Conservation (phyloP, 805 yeast species). For the Kodamaea kaohsiungensis region DNA sequence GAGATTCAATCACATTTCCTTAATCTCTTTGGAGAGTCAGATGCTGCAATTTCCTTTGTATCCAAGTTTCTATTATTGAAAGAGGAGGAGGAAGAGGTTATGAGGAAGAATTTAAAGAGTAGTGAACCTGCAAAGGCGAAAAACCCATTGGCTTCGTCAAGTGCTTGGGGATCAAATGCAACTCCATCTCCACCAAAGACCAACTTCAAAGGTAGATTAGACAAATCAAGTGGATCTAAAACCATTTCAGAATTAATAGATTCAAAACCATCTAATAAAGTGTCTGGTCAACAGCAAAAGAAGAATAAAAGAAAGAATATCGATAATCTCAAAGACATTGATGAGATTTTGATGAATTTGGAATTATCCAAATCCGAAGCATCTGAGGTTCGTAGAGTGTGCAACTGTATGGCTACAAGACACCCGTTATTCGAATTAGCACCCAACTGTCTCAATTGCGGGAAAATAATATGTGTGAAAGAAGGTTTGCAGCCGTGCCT, state of each 20-base stretch:
- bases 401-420: slow-evolving; percentile 83
- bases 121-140: slow-evolving; percentile 5
- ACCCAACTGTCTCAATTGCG: slow-evolving; percentile 93
- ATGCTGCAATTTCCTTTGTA: slow-evolving; percentile 50
- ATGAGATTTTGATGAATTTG: slow-evolving; percentile 56
- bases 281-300: slow-evolving; percentile 26
- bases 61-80: slow-evolving; percentile 43
- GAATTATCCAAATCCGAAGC: slow-evolving; percentile 33
- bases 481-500: slow-evolving; percentile 93
- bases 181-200: slow-evolving; percentile 7
- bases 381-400: slow-evolving; percentile 31
- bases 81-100: slow-evolving; percentile 25
- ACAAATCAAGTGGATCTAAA: slow-evolving; percentile 22
- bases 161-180: slow-evolving; percentile 5
- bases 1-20: slow-evolving; percentile 54
- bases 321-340: slow-evolving; percentile 61
- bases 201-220: slow-evolving; percentile 13
- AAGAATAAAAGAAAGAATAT: slow-evolving; percentile 46
- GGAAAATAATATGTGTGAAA: slow-evolving; percentile 84
- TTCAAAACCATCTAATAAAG: slow-evolving; percentile 31
- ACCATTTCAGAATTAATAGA: slow-evolving; percentile 52
- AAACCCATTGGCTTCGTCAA: slow-evolving; percentile 9
- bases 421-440: slow-evolving; percentile 89
- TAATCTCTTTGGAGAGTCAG: slow-evolving; percentile 58
- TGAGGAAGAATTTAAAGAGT: slow-evolving; percentile 1